Evolutionary conservation across 2,329 filamentous ascomycete genomes (phyloP).

Genomic region (Cercospora sp.): DNA sequence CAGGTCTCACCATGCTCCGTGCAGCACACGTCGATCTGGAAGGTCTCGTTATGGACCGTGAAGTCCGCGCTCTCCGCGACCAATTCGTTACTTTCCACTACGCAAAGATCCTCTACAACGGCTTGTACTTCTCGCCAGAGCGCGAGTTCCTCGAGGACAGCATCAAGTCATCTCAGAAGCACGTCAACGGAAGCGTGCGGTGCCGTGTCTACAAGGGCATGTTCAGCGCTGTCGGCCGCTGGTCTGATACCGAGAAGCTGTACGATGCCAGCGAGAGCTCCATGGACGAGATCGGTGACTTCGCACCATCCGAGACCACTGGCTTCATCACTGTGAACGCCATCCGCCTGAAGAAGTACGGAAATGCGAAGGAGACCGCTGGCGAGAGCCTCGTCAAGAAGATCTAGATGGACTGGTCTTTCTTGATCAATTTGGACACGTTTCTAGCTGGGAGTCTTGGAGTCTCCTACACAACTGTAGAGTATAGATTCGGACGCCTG

Average conservation of each 20-base stretch:
- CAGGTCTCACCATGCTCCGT: constrained; percentile 58
- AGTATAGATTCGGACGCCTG: constrained; percentile 7
- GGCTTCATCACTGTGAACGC: constrained; percentile 71
- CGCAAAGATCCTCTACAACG: constrained; percentile 61
- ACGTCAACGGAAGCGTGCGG: constrained; percentile 63
- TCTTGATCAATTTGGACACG: background rate
- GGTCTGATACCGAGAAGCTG: constrained; percentile 66
- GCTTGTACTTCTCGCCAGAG: constrained; percentile 69
- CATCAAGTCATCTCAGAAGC: constrained; percentile 60
- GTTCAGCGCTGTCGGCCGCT: constrained; percentile 60
- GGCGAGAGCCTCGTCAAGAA: constrained; percentile 38
- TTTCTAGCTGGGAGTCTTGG: constrained; percentile 7
- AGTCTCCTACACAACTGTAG: constrained; percentile 9
- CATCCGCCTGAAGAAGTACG: constrained; percentile 54
- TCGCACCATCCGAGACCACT: constrained; percentile 65
- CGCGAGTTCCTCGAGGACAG: constrained; percentile 69
- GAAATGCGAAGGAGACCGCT: constrained; percentile 41
- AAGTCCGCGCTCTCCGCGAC: constrained; percentile 68
- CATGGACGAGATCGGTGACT: constrained; percentile 72
- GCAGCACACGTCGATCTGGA: constrained; percentile 62
- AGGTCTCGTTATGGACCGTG: constrained; percentile 67
- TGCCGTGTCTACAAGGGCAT: constrained; percentile 67
- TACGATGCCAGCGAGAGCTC: constrained; percentile 65
- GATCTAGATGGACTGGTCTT: constrained; percentile 3
- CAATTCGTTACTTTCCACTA: constrained; percentile 68